phyloP scores from a whole-genome alignment of 2,329 filamentous ascomycete species.

The Ceratocystis alfenasii region DNA sequence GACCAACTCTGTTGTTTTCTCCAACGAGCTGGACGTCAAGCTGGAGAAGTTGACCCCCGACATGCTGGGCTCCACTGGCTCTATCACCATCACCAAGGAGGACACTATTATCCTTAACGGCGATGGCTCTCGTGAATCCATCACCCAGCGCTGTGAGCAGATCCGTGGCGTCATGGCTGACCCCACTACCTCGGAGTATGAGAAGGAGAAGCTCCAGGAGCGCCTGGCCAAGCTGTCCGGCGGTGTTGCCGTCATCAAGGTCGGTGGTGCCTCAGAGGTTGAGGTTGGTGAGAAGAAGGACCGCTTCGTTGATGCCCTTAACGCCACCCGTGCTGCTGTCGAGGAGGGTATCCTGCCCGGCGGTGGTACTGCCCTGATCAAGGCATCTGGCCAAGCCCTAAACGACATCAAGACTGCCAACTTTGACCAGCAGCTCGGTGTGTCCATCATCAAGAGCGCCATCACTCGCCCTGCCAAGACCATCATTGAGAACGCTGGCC shows the following conservation, averaged over 20 bases:
- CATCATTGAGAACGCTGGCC: conserved; percentile 95
- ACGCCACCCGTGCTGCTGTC: conserved; percentile 93
- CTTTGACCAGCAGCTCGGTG: conserved; percentile 98
- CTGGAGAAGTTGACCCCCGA: conserved; percentile 95
- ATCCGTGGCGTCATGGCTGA: conserved; percentile 95
- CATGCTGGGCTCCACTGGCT: conserved; percentile 91
- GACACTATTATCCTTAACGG: conserved; percentile 98
- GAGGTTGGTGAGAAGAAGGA: conserved; percentile 99
- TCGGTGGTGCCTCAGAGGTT: conserved; percentile 92
- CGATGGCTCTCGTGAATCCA: conserved; percentile 85
- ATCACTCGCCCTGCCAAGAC: conserved; percentile 90
- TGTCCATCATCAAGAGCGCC: conserved; percentile 94
- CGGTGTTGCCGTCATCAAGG: conserved; percentile 98
- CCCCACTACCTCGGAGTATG: conserved; percentile 91
- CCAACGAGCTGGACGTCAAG: conserved; percentile 96
- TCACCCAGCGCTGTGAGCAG: conserved; percentile 94
- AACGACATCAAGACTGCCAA: conserved; percentile 73
- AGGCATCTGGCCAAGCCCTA: conserved; percentile 85
- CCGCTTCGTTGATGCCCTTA: conserved; percentile 94
- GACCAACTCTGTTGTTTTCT: conserved; percentile 96
- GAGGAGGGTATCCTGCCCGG: conserved; percentile 98
- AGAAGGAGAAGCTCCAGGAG: conserved; percentile 99
- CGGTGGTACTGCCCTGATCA: conserved; percentile 95
- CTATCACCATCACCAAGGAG: conserved; percentile 99
- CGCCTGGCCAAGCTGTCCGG: conserved; percentile 98